Conservation (phyloP, 2,329 filamentous ascomycete species). For the Bertia moriformis region DNA sequence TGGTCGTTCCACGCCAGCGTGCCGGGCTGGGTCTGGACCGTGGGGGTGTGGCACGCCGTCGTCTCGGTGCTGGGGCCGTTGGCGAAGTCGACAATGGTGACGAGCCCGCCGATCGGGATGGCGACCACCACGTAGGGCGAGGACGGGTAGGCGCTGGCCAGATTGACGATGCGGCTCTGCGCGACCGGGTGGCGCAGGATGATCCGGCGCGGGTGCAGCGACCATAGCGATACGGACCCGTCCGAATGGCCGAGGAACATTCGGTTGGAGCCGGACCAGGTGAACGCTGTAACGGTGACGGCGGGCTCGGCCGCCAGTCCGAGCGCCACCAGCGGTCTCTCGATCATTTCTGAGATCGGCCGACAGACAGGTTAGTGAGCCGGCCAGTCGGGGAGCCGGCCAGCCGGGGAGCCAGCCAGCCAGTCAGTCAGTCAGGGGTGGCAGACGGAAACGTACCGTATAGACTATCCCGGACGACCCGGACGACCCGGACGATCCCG, state of each 20-base stretch:
- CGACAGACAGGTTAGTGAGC: slow-evolving; percentile 13
- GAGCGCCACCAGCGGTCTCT: slow-evolving; percentile 27
- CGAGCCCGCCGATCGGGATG: slow-evolving; percentile 34
- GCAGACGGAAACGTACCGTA: not conserved
- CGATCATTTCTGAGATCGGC: slow-evolving; percentile 24
- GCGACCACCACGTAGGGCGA: slow-evolving; percentile 39
- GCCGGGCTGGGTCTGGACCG: slow-evolving; percentile 34
- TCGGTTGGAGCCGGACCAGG: slow-evolving; percentile 39
- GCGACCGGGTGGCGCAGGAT: slow-evolving; percentile 37
- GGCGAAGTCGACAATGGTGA: slow-evolving; percentile 35
- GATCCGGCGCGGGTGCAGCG: slow-evolving; percentile 29
- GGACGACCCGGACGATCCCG: slow-evolving; percentile 32
- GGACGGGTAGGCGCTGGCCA: slow-evolving; percentile 39
- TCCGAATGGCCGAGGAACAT: slow-evolving; percentile 39
- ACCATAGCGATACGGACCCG: slow-evolving; percentile 41
- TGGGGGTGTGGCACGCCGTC: slow-evolving; percentile 34
- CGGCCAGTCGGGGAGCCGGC: not conserved
- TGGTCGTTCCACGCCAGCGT: slow-evolving; percentile 39
- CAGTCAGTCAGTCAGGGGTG: not conserved
- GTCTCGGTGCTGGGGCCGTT: slow-evolving; percentile 35
- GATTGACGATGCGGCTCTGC: slow-evolving; percentile 34
- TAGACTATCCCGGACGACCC: slow-evolving; percentile 19
- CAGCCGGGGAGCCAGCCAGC: too few relatives aligned
- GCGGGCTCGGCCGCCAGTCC: slow-evolving; percentile 28
- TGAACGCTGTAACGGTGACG: slow-evolving; percentile 32